Conservation (phyloP, 176 grass and related monocot species). For the Microstegium vimineum region DNA sequence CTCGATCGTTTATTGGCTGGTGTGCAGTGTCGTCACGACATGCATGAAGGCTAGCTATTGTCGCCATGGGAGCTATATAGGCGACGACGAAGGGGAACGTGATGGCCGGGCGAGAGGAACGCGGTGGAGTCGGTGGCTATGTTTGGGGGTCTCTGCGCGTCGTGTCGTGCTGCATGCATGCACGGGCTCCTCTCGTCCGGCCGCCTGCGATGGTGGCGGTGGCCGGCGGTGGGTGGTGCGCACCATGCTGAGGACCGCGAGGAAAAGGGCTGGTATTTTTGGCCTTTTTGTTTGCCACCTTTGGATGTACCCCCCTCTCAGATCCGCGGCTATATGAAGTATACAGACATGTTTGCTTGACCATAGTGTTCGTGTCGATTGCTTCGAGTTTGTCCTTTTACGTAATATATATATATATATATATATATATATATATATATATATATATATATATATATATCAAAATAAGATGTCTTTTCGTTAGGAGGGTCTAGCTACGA, state of each 20-base stretch:
- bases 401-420: too few species aligned
- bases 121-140: constrained; percentile 44
- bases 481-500: too few species aligned
- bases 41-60: not conserved
- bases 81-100: not conserved
- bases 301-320: not conserved
- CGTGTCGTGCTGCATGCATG: not conserved
- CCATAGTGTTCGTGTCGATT: too few species aligned
- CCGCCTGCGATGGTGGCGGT: not conserved
- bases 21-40: not conserved
- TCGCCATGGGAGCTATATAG: constrained; percentile 23
- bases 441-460: too few species aligned
- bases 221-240: not conserved
- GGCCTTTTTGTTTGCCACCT: not conserved
- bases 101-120: constrained; percentile 31
- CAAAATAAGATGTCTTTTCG: too few species aligned
- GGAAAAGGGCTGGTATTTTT: constrained; percentile 18
- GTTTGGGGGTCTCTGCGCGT: not conserved
- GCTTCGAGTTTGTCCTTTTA: too few species aligned
- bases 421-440: too few species aligned
- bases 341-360: not conserved
- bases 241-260: not conserved
- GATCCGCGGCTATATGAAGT: not conserved
- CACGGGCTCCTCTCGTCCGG: not conserved
- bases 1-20: too few species aligned